These are phyloP conservation scores for Termitomyces heimii DNA, from an alignment of 768 basidiomycete species.

Conservation along the genomic window DNA sequence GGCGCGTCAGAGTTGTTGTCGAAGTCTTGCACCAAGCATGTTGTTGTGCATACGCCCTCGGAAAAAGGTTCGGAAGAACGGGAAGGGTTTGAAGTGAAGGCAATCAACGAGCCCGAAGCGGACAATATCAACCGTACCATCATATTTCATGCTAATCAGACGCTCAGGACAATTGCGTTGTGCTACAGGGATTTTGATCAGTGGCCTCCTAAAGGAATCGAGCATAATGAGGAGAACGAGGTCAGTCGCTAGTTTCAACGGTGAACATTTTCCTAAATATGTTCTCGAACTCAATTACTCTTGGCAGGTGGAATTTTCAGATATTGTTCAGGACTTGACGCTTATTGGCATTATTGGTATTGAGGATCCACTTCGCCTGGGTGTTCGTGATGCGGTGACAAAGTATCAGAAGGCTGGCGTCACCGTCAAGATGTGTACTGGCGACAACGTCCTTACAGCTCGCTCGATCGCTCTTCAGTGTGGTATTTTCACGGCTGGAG, in stretches of 20 bases:
- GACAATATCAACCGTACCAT: constrained; percentile 91
- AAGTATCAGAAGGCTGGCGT: constrained; percentile 90
- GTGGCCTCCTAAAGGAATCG: constrained; percentile 71
- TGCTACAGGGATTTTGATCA: constrained; percentile 84
- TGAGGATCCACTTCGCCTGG: constrained; percentile 90
- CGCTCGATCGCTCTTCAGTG: constrained; percentile 97
- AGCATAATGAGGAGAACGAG: constrained; percentile 41
- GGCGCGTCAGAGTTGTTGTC: constrained; percentile 93
- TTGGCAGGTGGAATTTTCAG: constrained; percentile 58
- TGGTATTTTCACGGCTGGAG: constrained; percentile 90
- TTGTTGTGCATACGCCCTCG: constrained; percentile 50
- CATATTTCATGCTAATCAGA: constrained; percentile 97
- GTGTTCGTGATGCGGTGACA: constrained; percentile 69
- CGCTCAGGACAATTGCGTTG: constrained; percentile 87
- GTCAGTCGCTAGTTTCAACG: constrained; percentile 24
- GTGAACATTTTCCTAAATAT: background rate
- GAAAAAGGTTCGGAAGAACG: constrained; percentile 13
- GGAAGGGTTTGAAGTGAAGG: constrained; percentile 43
- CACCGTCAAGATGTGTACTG: constrained; percentile 96
- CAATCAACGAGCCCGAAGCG: constrained; percentile 59
- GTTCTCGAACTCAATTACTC: constrained; percentile 9
- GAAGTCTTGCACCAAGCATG: constrained; percentile 66
- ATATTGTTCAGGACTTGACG: constrained; percentile 66
- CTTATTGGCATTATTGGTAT: constrained; percentile 91
- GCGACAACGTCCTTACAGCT: constrained; percentile 92